Evolutionary conservation across 2,329 filamentous ascomycete species (phyloP), one percentile per base, ranked within the genome.

Genomic region (Tolypocladium ophioglossoides): DNA sequence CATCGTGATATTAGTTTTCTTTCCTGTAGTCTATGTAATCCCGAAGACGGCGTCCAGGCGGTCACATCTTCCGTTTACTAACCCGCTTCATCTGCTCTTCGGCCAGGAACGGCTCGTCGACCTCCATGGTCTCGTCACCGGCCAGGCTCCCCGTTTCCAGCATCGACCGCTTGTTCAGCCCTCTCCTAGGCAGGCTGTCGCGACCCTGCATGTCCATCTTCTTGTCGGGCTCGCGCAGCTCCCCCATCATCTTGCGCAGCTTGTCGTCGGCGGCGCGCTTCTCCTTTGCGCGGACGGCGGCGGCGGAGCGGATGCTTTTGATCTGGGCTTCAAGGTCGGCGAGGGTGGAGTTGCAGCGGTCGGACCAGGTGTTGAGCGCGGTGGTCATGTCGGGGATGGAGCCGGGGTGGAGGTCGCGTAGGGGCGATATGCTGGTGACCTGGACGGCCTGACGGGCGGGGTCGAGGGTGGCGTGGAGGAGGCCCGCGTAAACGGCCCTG

Each of bases 381-480:
- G 72, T 68, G 32, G 90, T 78, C 73, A 96, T 85, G 1, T 73
- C 70, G 0, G 84, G 80, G 14, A 96, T 78, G 54, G 85, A 82
- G 55, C 83, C 82, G 0, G 91, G 90, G 1, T 83, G 80, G 1
- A 96, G 81, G 68, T 99, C 94, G 22, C 94, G 90, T 2, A 96
- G 81, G 0, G 94, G 87, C 0, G 91, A 84, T 35, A 96, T 84
- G 57, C 87, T 86, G 51, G 85, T 86, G 53, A 97, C 84, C 65
- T 86, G 82, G 24, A 97, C 86, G 56, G 80, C 78, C 37, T 86
- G 82, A 54, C 85, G 79, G 55, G 82, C 82, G 4, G 91, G 89
- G 66, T 96, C 89, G 54, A 99, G 85, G 41, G 89, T 91, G 8
- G 86, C 92, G 40, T 82, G 79, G 50, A 99, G 73, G 2, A 99